phyloP scores from a whole-genome alignment of 164 flowering plant genomes.

The Nymphaea colorata region DNA sequence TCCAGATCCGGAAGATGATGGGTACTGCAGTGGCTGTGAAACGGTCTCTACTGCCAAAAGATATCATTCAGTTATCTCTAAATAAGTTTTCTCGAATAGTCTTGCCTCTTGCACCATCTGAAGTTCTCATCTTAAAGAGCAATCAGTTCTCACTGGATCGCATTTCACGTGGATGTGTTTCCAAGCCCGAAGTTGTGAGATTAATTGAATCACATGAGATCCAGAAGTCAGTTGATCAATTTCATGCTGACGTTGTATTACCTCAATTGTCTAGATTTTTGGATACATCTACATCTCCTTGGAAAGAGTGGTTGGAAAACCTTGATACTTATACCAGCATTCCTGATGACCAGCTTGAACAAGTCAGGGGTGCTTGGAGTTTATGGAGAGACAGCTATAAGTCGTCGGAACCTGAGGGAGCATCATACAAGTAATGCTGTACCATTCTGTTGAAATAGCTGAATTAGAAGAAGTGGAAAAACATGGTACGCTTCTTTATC shows the following conservation, averaged over 20 bases:
- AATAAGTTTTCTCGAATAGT: conserved; percentile 64
- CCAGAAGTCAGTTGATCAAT: conserved; percentile 39
- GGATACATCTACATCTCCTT: conserved; percentile 47
- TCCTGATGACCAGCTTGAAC: conserved; percentile 48
- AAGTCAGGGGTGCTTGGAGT: conserved; percentile 58
- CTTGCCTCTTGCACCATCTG: conserved; percentile 90
- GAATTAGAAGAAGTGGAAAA: too few species aligned
- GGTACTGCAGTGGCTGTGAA: conserved; percentile 92
- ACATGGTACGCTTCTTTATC: too few species aligned
- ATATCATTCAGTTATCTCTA: conserved; percentile 56
- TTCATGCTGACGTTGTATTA: conserved; percentile 38
- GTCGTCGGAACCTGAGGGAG: too few species aligned
- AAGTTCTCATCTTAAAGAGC: conserved; percentile 59
- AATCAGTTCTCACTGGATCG: conserved; percentile 40
- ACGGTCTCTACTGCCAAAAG: conserved; percentile 63
- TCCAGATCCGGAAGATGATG: conserved; percentile 89
- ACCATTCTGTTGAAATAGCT: too few species aligned
- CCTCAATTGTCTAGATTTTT: conserved; percentile 56
- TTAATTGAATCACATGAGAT: conserved; percentile 60
- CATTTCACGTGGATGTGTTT: conserved; percentile 20
- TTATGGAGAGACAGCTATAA: conserved; percentile 41
- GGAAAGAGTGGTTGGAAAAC: conserved; percentile 70
- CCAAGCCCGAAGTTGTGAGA: conserved; percentile 46
- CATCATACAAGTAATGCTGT: too few species aligned
- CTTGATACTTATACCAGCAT: conserved; percentile 58